Evolutionary conservation across 805 yeast species (phyloP).

Genomic region (Metschnikowia cubensis): DNA sequence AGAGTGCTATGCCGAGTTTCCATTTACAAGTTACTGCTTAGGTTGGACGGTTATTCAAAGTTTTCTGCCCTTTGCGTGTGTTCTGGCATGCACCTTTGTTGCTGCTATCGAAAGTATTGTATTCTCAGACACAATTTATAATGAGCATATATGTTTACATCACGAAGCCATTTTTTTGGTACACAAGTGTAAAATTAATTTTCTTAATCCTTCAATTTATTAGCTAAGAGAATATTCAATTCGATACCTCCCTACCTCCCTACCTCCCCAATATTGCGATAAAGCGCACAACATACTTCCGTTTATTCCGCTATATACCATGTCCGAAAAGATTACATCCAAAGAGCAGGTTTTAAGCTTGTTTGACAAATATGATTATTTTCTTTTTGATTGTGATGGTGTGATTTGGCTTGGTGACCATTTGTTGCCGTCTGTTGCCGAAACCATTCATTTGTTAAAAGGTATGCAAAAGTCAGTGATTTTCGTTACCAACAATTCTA

Average conservation of each 20-base stretch:
- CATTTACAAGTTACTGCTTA: neutral
- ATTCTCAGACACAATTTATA: neutral
- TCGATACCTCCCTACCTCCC: neutral
- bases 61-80: neutral
- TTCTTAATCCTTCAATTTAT: neutral
- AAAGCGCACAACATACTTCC: neutral
- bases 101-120: neutral
- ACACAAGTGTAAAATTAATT: neutral
- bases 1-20: neutral
- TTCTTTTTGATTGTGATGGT: slow-evolving; percentile 95
- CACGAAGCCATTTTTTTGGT: neutral
- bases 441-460: slow-evolving; percentile 64
- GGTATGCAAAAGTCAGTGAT: slow-evolving; percentile 59
- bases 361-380: slow-evolving; percentile 70
- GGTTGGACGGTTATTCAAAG: too few species aligned
- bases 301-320: slow-evolving; percentile 10
- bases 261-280: neutral
- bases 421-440: slow-evolving; percentile 71
- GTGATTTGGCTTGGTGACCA: slow-evolving; percentile 91
- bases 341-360: slow-evolving; percentile 49
- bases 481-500: slow-evolving; percentile 94
- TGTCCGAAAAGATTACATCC: slow-evolving; percentile 48
- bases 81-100: neutral
- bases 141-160: neutral
- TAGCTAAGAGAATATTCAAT: neutral